A percentile compares a stretch with the other conserved stretches of the same genome.
These are phyloP conservation scores for Pleochaeta shiraiana DNA, from an alignment of 2,329 filamentous ascomycete genomes.

Conservation along the genomic window DNA sequence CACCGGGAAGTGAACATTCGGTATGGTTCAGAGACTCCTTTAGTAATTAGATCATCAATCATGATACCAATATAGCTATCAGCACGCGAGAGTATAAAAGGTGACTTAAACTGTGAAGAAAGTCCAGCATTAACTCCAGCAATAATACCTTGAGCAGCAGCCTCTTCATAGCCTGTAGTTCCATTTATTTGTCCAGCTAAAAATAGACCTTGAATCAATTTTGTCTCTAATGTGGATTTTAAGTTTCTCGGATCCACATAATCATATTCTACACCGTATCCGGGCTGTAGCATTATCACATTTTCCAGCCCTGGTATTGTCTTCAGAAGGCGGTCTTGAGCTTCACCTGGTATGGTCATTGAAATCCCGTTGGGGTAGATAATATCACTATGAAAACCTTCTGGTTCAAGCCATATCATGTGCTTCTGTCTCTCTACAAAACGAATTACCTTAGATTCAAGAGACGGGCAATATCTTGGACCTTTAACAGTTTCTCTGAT, in stretches of 20 bases:
- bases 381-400: conserved; percentile 75
- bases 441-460: conserved; percentile 83
- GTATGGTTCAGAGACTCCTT: conserved; percentile 92
- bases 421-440: conserved; percentile 65
- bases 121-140: conserved; percentile 89
- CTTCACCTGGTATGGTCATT: conserved; percentile 84
- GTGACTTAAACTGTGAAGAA: conserved; percentile 40
- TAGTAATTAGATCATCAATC: conserved; percentile 94
- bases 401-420: conserved; percentile 91
- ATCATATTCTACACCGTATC: conserved; percentile 96
- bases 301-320: conserved; percentile 78
- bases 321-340: conserved; percentile 65
- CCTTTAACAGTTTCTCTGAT: conserved; percentile 91
- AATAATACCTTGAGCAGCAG: conserved; percentile 76
- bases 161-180: conserved; percentile 95
- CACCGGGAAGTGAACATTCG: conserved; percentile 95
- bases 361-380: conserved; percentile 95
- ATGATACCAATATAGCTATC: conserved; percentile 97
- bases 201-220: conserved; percentile 70
- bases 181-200: conserved; percentile 96
- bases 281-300: conserved; percentile 78
- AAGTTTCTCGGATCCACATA: conserved; percentile 89
- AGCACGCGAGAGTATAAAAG: conserved; percentile 50
- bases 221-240: conserved; percentile 80
- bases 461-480: conserved; percentile 82